Percentiles rank a stretch among this genome's conserved stretches.
These are phyloP conservation scores for Tolypocladium capitatum DNA, from an alignment of 2,329 filamentous ascomycete species.

Conservation along the genomic window DNA sequence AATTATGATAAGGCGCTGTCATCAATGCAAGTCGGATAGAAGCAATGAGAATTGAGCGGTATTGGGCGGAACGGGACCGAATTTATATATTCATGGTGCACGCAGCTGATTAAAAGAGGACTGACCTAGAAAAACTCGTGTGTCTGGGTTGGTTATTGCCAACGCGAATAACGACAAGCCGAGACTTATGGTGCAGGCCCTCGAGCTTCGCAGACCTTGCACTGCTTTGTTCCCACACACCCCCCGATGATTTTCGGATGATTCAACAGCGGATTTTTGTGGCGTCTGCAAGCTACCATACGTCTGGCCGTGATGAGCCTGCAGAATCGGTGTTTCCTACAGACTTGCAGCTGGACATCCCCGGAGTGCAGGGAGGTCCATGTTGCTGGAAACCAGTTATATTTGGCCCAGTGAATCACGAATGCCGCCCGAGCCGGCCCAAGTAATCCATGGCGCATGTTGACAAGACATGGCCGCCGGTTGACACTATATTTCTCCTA, in stretches of 20 bases:
- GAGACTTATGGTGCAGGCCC: too few species aligned
- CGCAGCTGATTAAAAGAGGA: too few species aligned
- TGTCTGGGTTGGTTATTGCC: too few species aligned
- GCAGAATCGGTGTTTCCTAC: background rate
- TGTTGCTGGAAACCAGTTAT: background rate
- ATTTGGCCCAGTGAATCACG: background rate
- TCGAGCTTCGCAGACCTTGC: background rate
- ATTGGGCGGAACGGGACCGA: too few species aligned
- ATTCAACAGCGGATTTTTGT: background rate
- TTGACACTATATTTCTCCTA: too few species aligned
- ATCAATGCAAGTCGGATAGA: too few species aligned
- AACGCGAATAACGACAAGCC: too few species aligned
- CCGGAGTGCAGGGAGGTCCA: background rate
- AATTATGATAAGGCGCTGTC: too few species aligned
- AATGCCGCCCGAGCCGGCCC: background rate
- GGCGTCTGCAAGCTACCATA: conserved; percentile 1
- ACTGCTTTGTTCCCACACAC: background rate
- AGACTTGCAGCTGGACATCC: background rate
- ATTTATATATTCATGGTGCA: too few species aligned
- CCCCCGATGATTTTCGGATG: background rate
- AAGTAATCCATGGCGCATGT: background rate
- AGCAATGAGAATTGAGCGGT: too few species aligned
- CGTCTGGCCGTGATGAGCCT: background rate
- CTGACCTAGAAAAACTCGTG: too few species aligned
- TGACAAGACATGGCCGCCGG: too few species aligned